phyloP scores from a whole-genome alignment of 1,284 basidiomycete genomes.

The Rhodotorula sp. region DNA sequence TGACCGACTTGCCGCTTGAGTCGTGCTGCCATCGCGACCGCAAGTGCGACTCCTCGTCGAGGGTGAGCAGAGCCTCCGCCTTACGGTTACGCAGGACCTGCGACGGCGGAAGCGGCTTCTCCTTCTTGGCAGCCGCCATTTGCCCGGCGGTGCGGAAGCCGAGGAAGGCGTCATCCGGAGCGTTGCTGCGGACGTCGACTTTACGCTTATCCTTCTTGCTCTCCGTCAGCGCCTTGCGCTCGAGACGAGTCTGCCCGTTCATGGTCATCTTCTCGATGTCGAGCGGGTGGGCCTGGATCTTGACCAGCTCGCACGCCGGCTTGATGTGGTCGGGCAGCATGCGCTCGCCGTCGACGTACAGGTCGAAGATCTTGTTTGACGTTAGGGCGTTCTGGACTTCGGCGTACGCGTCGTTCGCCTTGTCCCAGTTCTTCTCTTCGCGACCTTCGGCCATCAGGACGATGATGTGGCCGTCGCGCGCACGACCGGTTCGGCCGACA shows the following conservation, averaged over 20 bases:
- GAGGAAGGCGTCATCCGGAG: constrained; percentile 43
- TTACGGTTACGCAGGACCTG: constrained; percentile 32
- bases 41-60: constrained; percentile 26
- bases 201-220: constrained; percentile 36
- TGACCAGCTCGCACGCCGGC: constrained; percentile 74
- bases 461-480: constrained; percentile 84
- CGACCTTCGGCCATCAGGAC: constrained; percentile 88
- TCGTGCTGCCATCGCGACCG: constrained; percentile 29
- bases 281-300: constrained; percentile 57
- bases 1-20: constrained; percentile 1
- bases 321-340: constrained; percentile 75
- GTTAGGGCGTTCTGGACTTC: constrained; percentile 87
- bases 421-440: constrained; percentile 84
- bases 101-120: constrained; percentile 17
- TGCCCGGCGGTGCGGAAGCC: constrained; percentile 41
- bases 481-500: constrained; percentile 91
- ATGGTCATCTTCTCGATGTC: constrained; percentile 44
- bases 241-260: constrained; percentile 17
- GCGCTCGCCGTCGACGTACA: constrained; percentile 86
- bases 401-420: constrained; percentile 81
- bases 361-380: constrained; percentile 77
- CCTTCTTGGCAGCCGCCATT: constrained; percentile 20
- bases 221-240: constrained; percentile 37
- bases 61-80: constrained; percentile 18
- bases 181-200: constrained; percentile 45